phyloP scores from a whole-genome alignment of 345 rosid genomes.

The Lepidium sativum region DNA sequence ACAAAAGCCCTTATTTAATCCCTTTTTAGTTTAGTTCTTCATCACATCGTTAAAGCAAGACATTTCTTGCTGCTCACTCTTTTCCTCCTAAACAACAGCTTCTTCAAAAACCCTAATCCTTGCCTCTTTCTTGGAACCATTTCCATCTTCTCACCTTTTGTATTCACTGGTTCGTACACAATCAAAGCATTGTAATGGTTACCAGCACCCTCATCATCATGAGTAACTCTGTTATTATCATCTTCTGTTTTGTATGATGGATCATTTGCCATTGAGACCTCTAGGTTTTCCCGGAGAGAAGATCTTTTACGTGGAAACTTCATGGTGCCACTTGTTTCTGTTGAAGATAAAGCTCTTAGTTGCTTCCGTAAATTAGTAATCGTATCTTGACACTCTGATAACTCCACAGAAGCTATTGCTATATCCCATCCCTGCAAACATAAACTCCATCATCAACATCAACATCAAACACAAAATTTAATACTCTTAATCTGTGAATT shows the following conservation, averaged over 20 bases:
- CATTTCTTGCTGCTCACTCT: constrained; percentile 49
- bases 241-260: constrained; percentile 11
- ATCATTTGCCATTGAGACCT: constrained; percentile 23
- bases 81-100: constrained; percentile 61
- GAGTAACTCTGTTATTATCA: neutral
- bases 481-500: neutral
- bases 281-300: constrained; percentile 8
- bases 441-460: constrained; percentile 1
- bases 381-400: constrained; percentile 90
- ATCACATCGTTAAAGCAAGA: constrained; percentile 29
- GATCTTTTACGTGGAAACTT: constrained; percentile 8
- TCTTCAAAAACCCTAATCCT: constrained; percentile 54
- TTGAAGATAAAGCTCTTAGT: constrained; percentile 55
- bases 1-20: constrained; percentile 5
- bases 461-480: neutral
- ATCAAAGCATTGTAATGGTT: constrained; percentile 17
- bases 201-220: neutral
- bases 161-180: constrained; percentile 28
- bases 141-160: constrained; percentile 28
- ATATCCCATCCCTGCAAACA: constrained; percentile 57
- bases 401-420: constrained; percentile 59
- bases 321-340: constrained; percentile 16
- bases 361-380: constrained; percentile 66
- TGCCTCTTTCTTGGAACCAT: constrained; percentile 48
- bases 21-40: neutral